Evolutionary conservation across 2,329 filamentous ascomycete species (phyloP).

Genomic region (Nemania diffusa): DNA sequence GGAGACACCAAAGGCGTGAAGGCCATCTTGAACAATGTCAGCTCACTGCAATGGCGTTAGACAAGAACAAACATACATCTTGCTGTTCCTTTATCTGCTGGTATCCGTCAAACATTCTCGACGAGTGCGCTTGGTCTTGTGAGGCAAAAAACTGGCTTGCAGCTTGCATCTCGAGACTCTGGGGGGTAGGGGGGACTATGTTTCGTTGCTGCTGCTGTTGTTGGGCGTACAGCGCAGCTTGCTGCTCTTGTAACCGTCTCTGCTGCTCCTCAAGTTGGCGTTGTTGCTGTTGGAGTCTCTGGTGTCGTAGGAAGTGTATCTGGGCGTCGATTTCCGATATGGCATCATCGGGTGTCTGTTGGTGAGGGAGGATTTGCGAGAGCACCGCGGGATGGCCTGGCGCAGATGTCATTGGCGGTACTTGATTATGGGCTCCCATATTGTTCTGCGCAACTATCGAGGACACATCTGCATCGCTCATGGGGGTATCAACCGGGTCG

Average conservation of each 20-base stretch:
- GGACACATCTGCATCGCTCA: slow-evolving; percentile 58
- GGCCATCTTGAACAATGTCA: slow-evolving; percentile 64
- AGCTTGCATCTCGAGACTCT: slow-evolving; percentile 80
- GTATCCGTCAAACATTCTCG: slow-evolving; percentile 73
- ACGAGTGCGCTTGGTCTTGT: slow-evolving; percentile 64
- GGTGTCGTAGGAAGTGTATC: slow-evolving; percentile 72
- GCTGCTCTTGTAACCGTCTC: slow-evolving; percentile 54
- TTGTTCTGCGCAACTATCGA: slow-evolving; percentile 52
- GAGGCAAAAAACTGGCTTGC: slow-evolving; percentile 70
- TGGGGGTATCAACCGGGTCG: slow-evolving; percentile 61
- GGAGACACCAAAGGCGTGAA: slow-evolving; percentile 86
- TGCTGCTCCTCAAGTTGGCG: slow-evolving; percentile 68
- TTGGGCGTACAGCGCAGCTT: slow-evolving; percentile 62
- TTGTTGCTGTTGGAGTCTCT: slow-evolving; percentile 70
- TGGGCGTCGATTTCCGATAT: slow-evolving; percentile 72
- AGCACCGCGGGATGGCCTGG: slow-evolving; percentile 59
- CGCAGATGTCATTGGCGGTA: slow-evolving; percentile 61
- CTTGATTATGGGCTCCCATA: slow-evolving; percentile 57
- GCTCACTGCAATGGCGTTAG: slow-evolving; percentile 38
- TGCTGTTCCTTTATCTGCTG: slow-evolving; percentile 75
- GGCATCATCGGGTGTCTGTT: slow-evolving; percentile 60
- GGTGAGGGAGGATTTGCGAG: slow-evolving; percentile 58
- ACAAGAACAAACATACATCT: slow-evolving; percentile 60
- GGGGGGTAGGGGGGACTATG: slow-evolving; percentile 81
- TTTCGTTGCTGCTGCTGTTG: slow-evolving; percentile 58